Percentiles rank a stretch among this genome's conserved stretches.
Evolutionary conservation across 140 eudicot genomes (phyloP).

Genomic region (Flaveria floridana): DNA sequence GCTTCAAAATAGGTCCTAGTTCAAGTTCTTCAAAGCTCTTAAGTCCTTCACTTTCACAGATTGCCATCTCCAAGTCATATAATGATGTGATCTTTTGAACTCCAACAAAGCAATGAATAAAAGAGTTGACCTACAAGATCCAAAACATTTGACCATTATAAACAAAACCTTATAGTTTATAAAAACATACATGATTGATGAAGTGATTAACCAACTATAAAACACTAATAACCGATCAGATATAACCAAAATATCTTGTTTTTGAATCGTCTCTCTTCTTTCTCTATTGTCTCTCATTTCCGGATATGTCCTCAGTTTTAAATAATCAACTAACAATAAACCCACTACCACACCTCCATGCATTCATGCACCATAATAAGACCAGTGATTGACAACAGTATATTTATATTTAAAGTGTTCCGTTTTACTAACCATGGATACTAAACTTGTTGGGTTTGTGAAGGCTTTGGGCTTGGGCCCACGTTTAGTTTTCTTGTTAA

Average conservation of each 20-base stretch:
- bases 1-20: conserved; percentile 68
- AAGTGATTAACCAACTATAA: neutral
- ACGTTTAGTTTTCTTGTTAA: no score
- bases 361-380: no score
- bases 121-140: conserved; percentile 53
- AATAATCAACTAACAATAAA: no score
- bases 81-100: conserved; percentile 66
- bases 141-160: neutral
- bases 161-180: neutral
- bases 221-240: neutral
- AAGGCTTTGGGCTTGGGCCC: no score
- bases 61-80: conserved; percentile 61
- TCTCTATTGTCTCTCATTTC: neutral
- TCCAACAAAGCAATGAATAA: conserved; percentile 75
- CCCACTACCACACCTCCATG: no score
- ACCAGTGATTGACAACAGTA: no score
- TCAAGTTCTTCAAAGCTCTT: conserved; percentile 67
- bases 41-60: conserved; percentile 70
- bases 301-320: no score
- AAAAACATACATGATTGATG: neutral
- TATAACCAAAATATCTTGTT: neutral
- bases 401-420: no score
- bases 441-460: no score
- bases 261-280: neutral
- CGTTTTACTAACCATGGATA: no score